Percentiles rank a stretch among this genome's conserved stretches.
Conservation (phyloP, 495 filamentous ascomycete genomes). For the Rhizodiscina lignyota region DNA sequence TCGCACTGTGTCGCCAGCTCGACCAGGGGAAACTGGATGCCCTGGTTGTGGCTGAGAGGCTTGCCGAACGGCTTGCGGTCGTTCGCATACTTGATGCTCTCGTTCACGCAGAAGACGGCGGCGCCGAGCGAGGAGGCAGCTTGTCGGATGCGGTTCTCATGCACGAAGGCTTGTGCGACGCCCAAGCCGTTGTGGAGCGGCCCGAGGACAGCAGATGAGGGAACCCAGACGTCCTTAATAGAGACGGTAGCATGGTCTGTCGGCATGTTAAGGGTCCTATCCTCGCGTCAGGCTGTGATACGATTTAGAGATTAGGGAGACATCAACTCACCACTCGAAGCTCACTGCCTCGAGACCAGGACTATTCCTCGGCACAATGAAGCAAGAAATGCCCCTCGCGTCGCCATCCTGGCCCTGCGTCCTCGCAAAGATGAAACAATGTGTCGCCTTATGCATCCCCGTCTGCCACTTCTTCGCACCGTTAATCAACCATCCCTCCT, state of each 20-base stretch:
- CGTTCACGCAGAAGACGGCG: conserved; percentile 36
- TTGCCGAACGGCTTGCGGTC: conserved; percentile 36
- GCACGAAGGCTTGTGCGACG: conserved; percentile 43
- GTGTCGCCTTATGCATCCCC: conserved; percentile 38
- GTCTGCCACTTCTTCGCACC: conserved; percentile 47
- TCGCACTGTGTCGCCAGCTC: conserved; percentile 41
- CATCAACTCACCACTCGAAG: conserved; percentile 30
- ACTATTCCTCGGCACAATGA: conserved; percentile 32
- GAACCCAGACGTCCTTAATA: conserved; percentile 31
- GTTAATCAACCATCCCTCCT: conserved; percentile 32
- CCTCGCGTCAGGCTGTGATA: not conserved
- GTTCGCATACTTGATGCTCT: conserved; percentile 34
- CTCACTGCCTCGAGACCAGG: conserved; percentile 30
- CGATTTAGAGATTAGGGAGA: not conserved
- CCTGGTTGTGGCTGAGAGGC: conserved; percentile 37
- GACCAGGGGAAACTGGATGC: conserved; percentile 42
- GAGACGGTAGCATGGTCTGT: conserved; percentile 41
- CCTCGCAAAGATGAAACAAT: conserved; percentile 41
- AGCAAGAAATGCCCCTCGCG: conserved; percentile 37
- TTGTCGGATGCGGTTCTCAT: conserved; percentile 45
- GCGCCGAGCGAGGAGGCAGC: conserved; percentile 41
- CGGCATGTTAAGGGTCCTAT: conserved; percentile 42
- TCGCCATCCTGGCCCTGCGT: conserved; percentile 30
- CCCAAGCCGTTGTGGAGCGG: conserved; percentile 29
- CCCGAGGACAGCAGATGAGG: conserved; percentile 31